Evolutionary conservation across 495 filamentous ascomycete genomes (phyloP).

Genomic region (Cenococcum geophilum): DNA sequence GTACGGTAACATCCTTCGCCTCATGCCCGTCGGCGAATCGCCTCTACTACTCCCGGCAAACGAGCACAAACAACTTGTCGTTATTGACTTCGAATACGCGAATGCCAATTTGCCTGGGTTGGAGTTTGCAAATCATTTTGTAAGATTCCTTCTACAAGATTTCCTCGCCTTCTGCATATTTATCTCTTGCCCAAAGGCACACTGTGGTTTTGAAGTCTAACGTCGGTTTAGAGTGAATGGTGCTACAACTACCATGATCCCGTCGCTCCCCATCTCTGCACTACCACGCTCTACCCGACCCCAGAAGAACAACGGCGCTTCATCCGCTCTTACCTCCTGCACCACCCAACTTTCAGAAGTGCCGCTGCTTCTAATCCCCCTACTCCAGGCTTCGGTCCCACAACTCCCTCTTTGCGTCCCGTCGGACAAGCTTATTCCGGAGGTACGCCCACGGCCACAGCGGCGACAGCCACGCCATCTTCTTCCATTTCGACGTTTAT

Average conservation of each 20-base stretch:
- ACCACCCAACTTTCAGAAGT: slow-evolving; percentile 45
- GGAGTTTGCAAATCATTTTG: slow-evolving; percentile 98
- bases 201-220: not conserved
- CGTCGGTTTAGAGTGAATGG: slow-evolving; percentile 64
- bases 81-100: slow-evolving; percentile 99
- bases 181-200: slow-evolving; percentile 1
- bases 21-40: slow-evolving; percentile 75
- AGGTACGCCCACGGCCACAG: slow-evolving; percentile 28
- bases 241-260: slow-evolving; percentile 92
- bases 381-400: slow-evolving; percentile 32
- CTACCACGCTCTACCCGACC: slow-evolving; percentile 66
- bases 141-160: slow-evolving; percentile 37
- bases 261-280: slow-evolving; percentile 56
- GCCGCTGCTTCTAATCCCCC: slow-evolving; percentile 47
- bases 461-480: slow-evolving; percentile 24
- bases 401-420: slow-evolving; percentile 34
- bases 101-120: slow-evolving; percentile 79
- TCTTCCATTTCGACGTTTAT: slow-evolving; percentile 54
- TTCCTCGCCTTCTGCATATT: not conserved
- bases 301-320: slow-evolving; percentile 77
- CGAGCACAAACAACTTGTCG: slow-evolving; percentile 87
- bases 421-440: slow-evolving; percentile 33
- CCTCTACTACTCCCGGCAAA: slow-evolving; percentile 84
- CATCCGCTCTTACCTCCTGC: slow-evolving; percentile 77
- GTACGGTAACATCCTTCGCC: slow-evolving; percentile 95